Evolutionary conservation across 2,329 filamentous ascomycete genomes (phyloP).

Genomic region (Diaporthe sp.): DNA sequence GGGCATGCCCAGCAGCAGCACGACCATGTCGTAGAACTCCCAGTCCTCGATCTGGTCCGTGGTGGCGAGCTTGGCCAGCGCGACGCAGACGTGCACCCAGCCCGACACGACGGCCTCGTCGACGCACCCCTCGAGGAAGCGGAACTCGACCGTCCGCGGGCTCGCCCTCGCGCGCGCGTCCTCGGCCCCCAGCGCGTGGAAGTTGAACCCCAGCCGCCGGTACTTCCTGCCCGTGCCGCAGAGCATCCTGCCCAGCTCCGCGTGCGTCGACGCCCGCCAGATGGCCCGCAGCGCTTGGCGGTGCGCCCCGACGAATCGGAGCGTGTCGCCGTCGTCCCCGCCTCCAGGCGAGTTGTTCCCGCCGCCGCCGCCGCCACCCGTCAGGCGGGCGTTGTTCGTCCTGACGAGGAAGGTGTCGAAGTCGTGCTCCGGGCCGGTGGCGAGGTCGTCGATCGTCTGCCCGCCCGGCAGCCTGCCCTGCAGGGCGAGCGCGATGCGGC

Average conservation of each 20-base stretch:
- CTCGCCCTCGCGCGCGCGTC: constrained; percentile 52
- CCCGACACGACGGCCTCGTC: constrained; percentile 48
- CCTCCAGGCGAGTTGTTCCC: background rate
- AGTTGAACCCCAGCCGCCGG: constrained; percentile 58
- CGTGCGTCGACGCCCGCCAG: constrained; percentile 46
- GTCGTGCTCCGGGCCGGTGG: constrained; percentile 40
- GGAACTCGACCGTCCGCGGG: constrained; percentile 56
- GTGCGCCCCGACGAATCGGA: constrained; percentile 34
- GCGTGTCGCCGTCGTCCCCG: background rate
- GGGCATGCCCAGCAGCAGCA: constrained; percentile 31
- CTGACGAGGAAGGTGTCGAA: constrained; percentile 42
- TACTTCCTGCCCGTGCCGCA: constrained; percentile 52
- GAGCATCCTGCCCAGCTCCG: constrained; percentile 53
- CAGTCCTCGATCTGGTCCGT: constrained; percentile 25
- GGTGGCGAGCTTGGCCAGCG: constrained; percentile 48
- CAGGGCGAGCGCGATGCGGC: constrained; percentile 48
- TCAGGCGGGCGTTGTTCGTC: background rate
- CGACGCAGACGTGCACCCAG: constrained; percentile 53
- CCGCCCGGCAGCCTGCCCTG: constrained; percentile 26
- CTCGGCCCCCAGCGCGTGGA: constrained; percentile 55
- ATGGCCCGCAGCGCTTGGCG: constrained; percentile 49
- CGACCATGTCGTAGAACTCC: constrained; percentile 36
- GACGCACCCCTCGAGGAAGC: constrained; percentile 55
- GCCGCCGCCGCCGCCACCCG: background rate
- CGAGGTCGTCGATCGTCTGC: constrained; percentile 25